Evolutionary conservation across 495 filamentous ascomycete species (phyloP).

Genomic region (Lasiosphaeria hispida): DNA sequence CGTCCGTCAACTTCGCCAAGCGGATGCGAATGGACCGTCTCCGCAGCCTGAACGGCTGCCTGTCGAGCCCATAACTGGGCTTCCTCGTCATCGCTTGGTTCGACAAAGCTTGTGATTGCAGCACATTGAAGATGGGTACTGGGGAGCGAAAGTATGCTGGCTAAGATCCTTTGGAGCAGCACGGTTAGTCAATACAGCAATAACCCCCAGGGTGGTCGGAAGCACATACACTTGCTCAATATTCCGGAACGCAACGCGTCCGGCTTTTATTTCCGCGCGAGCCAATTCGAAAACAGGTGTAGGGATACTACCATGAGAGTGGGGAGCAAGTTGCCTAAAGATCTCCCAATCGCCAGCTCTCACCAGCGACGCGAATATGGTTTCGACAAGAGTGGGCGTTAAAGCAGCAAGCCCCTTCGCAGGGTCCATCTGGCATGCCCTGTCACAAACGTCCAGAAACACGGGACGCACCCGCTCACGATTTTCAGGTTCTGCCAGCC

Average conservation of each 20-base stretch:
- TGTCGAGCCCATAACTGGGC: background rate
- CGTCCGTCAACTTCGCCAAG: conserved; percentile 8
- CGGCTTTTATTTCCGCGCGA: background rate
- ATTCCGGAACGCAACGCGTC: background rate
- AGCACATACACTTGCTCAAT: conserved; percentile 15
- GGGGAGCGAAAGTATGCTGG: conserved; percentile 3
- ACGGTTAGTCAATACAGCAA: background rate
- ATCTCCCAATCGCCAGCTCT: conserved; percentile 16
- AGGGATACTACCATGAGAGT: conserved; percentile 6
- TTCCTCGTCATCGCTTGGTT: background rate
- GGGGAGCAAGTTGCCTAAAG: conserved; percentile 10
- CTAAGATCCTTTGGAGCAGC: background rate
- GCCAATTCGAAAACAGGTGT: conserved; percentile 16
- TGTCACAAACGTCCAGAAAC: conserved; percentile 15
- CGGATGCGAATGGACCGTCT: background rate
- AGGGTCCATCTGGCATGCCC: conserved; percentile 11
- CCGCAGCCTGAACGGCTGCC: background rate
- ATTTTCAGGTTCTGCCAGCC: background rate
- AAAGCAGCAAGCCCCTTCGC: conserved; percentile 12
- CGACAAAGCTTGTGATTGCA: background rate
- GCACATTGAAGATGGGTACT: background rate
- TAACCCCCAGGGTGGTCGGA: background rate
- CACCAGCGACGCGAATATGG: conserved; percentile 12
- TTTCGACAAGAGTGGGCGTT: background rate
- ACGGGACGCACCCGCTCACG: conserved; percentile 10